phyloP scores from a whole-genome alignment of 108 stramenopile species.

The Mediolabrus comicus region DNA sequence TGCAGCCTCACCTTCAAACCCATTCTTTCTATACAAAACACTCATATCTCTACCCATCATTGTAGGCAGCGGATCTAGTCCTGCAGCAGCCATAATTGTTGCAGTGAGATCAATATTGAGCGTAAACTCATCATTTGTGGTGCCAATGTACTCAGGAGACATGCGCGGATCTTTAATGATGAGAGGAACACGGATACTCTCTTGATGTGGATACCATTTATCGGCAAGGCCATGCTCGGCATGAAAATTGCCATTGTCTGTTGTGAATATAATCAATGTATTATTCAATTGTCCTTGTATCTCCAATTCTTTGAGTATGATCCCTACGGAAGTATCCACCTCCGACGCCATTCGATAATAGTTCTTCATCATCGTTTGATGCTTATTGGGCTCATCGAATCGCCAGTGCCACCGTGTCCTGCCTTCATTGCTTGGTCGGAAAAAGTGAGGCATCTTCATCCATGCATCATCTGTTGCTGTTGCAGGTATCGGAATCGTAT shows the following conservation, averaged over 20 bases:
- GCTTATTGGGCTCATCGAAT: slow-evolving; percentile 59
- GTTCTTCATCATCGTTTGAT: slow-evolving; percentile 74
- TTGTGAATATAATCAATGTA: slow-evolving; percentile 72
- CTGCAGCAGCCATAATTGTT: slow-evolving; percentile 70
- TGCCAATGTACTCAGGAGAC: slow-evolving; percentile 47
- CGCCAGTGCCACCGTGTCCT: slow-evolving; percentile 62
- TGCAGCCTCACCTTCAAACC: slow-evolving; percentile 9
- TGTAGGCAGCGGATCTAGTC: slow-evolving; percentile 35
- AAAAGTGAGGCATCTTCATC: slow-evolving; percentile 58
- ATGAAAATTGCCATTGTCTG: slow-evolving; percentile 67
- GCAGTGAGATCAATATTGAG: slow-evolving; percentile 70
- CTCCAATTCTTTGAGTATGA: slow-evolving; percentile 53
- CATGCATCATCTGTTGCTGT: slow-evolving; percentile 50
- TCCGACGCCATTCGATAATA: slow-evolving; percentile 81
- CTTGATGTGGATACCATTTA: slow-evolving; percentile 79
- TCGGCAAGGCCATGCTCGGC: slow-evolving; percentile 72
- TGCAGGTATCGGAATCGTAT: slow-evolving; percentile 54
- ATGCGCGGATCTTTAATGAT: slow-evolving; percentile 74
- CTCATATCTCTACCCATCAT: slow-evolving; percentile 76
- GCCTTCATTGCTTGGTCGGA: slow-evolving; percentile 59
- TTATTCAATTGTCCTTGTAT: slow-evolving; percentile 50
- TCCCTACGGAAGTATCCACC: slow-evolving; percentile 63
- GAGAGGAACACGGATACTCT: slow-evolving; percentile 70
- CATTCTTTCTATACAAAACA: slow-evolving; percentile 51
- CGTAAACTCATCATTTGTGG: slow-evolving; percentile 53